phyloP scores from a whole-genome alignment of 2,329 filamentous ascomycete species.

The Verticillium albo-atrum region DNA sequence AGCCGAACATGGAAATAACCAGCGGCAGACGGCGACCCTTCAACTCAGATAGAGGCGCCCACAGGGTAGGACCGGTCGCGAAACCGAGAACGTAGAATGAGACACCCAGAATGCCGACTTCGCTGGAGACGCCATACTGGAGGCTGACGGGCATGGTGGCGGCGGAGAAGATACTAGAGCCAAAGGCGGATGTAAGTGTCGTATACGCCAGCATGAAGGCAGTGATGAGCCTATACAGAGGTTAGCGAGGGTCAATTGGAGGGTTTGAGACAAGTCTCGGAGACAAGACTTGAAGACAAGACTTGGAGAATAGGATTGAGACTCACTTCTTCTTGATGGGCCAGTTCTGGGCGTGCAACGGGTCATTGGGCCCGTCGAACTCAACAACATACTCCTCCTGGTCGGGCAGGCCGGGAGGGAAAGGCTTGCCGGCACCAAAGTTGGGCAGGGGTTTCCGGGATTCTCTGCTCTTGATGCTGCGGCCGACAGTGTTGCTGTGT shows the following conservation, averaged over 20 bases:
- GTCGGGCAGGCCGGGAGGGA: slow-evolving; percentile 64
- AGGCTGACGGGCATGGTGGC: slow-evolving; percentile 53
- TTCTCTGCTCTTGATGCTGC: slow-evolving; percentile 40
- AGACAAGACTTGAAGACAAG: background rate
- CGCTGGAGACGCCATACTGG: slow-evolving; percentile 55
- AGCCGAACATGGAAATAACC: slow-evolving; percentile 60
- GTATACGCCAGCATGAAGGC: slow-evolving; percentile 68
- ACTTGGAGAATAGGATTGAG: background rate
- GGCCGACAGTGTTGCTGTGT: slow-evolving; percentile 68
- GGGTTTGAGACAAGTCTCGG: slow-evolving; percentile 2
- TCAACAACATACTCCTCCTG: slow-evolving; percentile 77
- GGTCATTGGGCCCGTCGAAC: slow-evolving; percentile 80
- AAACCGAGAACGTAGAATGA: slow-evolving; percentile 70
- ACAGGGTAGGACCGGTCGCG: slow-evolving; percentile 66
- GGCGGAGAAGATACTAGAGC: slow-evolving; percentile 70
- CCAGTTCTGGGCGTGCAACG: slow-evolving; percentile 87
- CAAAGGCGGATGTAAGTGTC: slow-evolving; percentile 67
- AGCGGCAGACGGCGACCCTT: slow-evolving; percentile 62
- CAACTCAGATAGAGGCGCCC: slow-evolving; percentile 70
- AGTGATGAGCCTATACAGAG: slow-evolving; percentile 47
- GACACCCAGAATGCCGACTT: slow-evolving; percentile 61
- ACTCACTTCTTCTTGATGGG: slow-evolving; percentile 69
- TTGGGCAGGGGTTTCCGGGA: slow-evolving; percentile 57
- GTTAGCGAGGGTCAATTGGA: slow-evolving; percentile 1
- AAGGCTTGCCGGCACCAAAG: slow-evolving; percentile 72